phyloP scores from a whole-genome alignment of 1,139 yeast species.

The Komagataea norvegica region DNA sequence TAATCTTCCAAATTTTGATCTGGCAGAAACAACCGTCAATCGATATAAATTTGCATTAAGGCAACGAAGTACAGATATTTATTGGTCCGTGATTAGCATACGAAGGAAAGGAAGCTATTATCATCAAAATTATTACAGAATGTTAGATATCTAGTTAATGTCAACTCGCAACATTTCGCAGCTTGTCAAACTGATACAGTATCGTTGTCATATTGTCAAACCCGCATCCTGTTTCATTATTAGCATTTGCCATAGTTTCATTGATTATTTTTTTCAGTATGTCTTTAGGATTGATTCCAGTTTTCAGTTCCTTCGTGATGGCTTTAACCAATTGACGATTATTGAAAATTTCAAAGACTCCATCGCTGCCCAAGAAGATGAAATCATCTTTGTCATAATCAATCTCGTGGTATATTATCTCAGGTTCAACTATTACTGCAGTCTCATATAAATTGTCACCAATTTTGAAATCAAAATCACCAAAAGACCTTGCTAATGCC shows the following conservation, averaged over 20 bases:
- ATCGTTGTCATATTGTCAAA: slow-evolving; percentile 63
- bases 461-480: slow-evolving; percentile 61
- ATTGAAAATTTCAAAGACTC: slow-evolving; percentile 75
- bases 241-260: slow-evolving; percentile 62
- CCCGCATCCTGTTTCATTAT: slow-evolving; percentile 70
- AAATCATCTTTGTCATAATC: slow-evolving; percentile 55
- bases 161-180: too few species aligned
- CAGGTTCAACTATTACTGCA: slow-evolving; percentile 66
- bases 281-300: slow-evolving; percentile 55
- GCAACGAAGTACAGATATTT: too few species aligned
- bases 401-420: slow-evolving; percentile 46
- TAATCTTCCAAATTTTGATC: too few species aligned
- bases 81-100: too few species aligned
- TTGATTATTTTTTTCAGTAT: slow-evolving; percentile 57
- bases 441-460: slow-evolving; percentile 33
- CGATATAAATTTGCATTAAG: too few species aligned
- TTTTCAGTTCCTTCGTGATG: slow-evolving; percentile 52
- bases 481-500: slow-evolving; percentile 72
- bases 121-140: too few species aligned
- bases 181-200: slow-evolving; percentile 8
- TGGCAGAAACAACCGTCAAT: too few species aligned
- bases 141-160: neutral
- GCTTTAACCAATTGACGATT: slow-evolving; percentile 49
- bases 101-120: too few species aligned
- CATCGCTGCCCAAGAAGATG: slow-evolving; percentile 68